Conservation (phyloP, 2,329 filamentous ascomycete species). For the Ophiostoma sp. region DNA sequence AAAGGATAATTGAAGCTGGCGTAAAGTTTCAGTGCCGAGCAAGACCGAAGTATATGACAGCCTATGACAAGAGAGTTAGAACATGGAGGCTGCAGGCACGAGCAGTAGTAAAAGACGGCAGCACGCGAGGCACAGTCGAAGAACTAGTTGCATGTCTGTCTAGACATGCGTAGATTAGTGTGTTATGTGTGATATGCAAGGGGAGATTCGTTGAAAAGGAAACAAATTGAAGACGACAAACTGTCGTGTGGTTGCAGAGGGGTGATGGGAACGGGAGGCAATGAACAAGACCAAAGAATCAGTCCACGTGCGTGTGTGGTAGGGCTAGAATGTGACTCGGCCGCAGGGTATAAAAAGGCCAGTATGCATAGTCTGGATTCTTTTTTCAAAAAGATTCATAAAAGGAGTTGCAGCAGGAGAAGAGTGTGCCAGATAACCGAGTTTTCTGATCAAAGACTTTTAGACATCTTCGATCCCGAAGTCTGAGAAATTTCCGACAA, state of each 20-base stretch:
- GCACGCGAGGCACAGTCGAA: neutral
- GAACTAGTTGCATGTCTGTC: neutral
- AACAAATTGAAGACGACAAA: neutral
- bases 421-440: neutral
- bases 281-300: neutral
- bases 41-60: neutral
- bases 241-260: neutral
- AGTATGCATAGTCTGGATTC: neutral
- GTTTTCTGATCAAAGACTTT: neutral
- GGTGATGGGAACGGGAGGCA: neutral
- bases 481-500: neutral
- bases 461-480: neutral
- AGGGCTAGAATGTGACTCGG: slow-evolving; percentile 6
- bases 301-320: slow-evolving; percentile 18
- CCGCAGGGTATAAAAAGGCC: neutral
- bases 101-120: neutral
- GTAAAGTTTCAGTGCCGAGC: neutral
- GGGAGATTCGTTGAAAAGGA: neutral
- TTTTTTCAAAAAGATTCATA: neutral
- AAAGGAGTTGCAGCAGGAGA: neutral
- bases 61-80: neutral
- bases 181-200: neutral
- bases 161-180: neutral
- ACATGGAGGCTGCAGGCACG: neutral
- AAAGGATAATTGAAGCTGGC: neutral